Conservation (phyloP, 2,329 filamentous ascomycete species). For the Aphanocladium album region DNA sequence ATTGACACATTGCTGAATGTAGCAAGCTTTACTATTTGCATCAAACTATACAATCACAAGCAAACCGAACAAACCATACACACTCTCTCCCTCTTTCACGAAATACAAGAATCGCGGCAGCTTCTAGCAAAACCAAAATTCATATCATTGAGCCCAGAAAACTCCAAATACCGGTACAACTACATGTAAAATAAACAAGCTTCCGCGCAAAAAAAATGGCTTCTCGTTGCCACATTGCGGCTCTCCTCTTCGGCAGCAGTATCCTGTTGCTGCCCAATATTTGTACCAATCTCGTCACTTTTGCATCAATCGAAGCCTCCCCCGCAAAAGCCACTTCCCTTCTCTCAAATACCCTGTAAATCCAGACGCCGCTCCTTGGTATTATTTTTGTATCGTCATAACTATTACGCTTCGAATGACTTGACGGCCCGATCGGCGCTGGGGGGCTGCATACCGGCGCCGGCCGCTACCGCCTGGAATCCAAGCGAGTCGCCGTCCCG, state of each 20-base stretch:
- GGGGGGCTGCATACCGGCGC: slow-evolving; percentile 47
- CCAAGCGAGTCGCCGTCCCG: slow-evolving; percentile 48
- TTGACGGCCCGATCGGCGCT: slow-evolving; percentile 53
- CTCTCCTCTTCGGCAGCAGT: neutral
- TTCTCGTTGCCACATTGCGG: neutral
- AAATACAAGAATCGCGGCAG: neutral
- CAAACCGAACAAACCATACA: neutral
- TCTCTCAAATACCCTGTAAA: slow-evolving; percentile 5
- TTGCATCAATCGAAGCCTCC: neutral
- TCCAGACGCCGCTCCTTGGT: slow-evolving; percentile 12
- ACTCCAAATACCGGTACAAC: slow-evolving; percentile 12
- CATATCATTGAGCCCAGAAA: slow-evolving; percentile 14
- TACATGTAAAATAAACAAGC: slow-evolving; percentile 13
- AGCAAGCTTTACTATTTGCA: neutral
- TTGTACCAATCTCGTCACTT: neutral
- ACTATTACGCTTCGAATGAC: slow-evolving; percentile 48
- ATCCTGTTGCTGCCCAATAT: slow-evolving; percentile 11
- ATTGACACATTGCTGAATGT: neutral
- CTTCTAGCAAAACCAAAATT: neutral
- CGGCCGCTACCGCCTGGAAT: slow-evolving; percentile 43
- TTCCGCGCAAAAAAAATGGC: neutral
- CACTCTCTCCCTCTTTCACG: too few species aligned
- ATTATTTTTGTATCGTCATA: slow-evolving; percentile 10
- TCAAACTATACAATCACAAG: too few species aligned
- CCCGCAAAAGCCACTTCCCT: slow-evolving; percentile 2